Base-by-base conservation (phyloP, 2,329 filamentous ascomycete species). In the Cladosporium sp. region DNA sequence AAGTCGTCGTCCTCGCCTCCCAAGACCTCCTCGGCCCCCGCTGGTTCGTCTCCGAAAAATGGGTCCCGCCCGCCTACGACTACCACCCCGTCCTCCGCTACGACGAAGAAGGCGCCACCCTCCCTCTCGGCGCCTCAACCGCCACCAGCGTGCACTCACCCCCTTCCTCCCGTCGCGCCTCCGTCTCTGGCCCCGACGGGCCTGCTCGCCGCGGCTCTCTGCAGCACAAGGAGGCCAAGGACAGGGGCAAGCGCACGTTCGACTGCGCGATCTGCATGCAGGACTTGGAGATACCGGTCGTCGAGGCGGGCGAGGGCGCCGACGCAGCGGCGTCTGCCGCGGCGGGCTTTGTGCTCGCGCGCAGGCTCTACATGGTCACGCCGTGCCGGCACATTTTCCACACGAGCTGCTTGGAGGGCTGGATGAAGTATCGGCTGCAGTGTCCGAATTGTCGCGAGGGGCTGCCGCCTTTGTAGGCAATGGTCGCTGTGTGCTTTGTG, bases 191-290 rank as follows among this genome's bases (percentile, higher is more conserved):
- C 4, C 56, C 52, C 5, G 61, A 61, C 22, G 61, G 61, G 19
- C 22, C 38, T 9, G 43, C 16, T 5, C 42, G 50, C 4, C 48
- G 48, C n/a, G 37, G 42, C 13, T 50, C 48, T 11, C 31, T 50
- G 8, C 48, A 50, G 40, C 40, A 50, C 13, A 73, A 57, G 65
- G 70, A 74, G 56, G 69, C 74, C 51, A 77, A 74, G 60, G 73
- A 74, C 46, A 78, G 77, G 55, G 77, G 81, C 68, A 79, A 76
- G 63, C 78, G 77, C 37, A 66, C 80, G 1, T 93, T 95, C 55
- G 91, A 97, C 72, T 98, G 93, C 70, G 89, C 91, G 14, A 96
- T 98, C 60, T 98, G 93, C 68, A 87, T 92, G 71, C 90, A 95
- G 70, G 79, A 87, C 43, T 83, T 98, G 14, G 89, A 96, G 67